phyloP scores from a whole-genome alignment of 345 rosid genomes.

The Acer campestre region DNA sequence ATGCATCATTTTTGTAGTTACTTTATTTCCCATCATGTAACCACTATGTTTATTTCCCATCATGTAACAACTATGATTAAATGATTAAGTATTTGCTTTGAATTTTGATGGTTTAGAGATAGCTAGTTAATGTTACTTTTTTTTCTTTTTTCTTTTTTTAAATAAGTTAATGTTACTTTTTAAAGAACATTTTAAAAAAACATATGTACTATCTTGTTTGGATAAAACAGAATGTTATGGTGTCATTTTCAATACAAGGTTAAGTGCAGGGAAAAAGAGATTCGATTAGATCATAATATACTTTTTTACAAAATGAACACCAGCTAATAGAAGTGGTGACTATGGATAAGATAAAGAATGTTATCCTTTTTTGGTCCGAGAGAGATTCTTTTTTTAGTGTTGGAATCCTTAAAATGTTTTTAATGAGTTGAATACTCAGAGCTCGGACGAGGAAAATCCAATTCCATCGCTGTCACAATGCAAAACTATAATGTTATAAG shows the following conservation, averaged over 20 bases:
- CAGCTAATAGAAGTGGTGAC: background rate
- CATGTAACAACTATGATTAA: too few species aligned
- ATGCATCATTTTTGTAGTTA: background rate
- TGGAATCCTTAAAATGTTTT: background rate
- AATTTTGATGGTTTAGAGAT: background rate
- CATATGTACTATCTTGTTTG: background rate
- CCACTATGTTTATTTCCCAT: too few species aligned
- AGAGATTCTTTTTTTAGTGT: background rate
- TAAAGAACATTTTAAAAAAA: too few species aligned
- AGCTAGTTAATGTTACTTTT: background rate
- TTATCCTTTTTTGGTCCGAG: background rate
- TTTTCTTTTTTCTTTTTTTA: too few species aligned
- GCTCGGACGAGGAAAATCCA: too few species aligned
- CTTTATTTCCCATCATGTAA: too few species aligned
- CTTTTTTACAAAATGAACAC: too few species aligned
- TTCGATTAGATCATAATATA: slow-evolving; percentile 5
- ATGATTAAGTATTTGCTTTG: background rate
- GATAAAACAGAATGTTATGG: background rate
- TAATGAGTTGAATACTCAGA: too few species aligned
- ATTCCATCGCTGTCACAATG: background rate
- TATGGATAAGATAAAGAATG: slow-evolving; percentile 3
- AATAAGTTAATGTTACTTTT: too few species aligned
- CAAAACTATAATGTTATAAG: background rate
- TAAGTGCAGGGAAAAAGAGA: background rate
- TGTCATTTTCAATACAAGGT: background rate